These are phyloP conservation scores for Persicaria maculosa DNA, from an alignment of 148 eudicot genomes.

Conservation along the genomic window DNA sequence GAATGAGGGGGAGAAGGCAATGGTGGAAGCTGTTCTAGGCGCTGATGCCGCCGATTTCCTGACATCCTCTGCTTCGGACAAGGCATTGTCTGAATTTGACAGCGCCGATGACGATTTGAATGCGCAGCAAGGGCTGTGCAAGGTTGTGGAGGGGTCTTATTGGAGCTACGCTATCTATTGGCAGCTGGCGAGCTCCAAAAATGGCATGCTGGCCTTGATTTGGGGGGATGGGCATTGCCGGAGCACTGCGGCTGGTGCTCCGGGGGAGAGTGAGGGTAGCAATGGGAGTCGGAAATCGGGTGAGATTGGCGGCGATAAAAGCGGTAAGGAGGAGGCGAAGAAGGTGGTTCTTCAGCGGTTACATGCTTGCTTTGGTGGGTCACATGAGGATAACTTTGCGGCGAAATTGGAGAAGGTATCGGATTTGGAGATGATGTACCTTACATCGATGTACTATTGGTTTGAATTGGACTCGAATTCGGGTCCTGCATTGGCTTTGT, in stretches of 20 bases:
- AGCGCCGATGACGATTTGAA: slow-evolving; percentile 53
- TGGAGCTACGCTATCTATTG: slow-evolving; percentile 91
- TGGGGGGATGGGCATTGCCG: slow-evolving; percentile 94
- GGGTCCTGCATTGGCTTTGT: slow-evolving; percentile 71
- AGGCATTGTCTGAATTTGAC: slow-evolving; percentile 52
- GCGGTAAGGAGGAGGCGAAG: slow-evolving; percentile 21
- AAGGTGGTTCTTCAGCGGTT: slow-evolving; percentile 65
- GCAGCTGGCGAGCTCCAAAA: slow-evolving; percentile 77
- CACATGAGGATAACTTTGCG: slow-evolving; percentile 48
- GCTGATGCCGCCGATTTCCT: slow-evolving; percentile 62
- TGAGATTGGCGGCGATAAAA: slow-evolving; percentile 22
- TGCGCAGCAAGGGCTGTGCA: slow-evolving; percentile 51
- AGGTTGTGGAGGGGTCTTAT: slow-evolving; percentile 69
- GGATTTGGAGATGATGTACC: slow-evolving; percentile 73
- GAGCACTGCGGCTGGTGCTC: slow-evolving; percentile 30
- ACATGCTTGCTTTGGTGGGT: slow-evolving; percentile 62
- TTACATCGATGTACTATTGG: slow-evolving; percentile 75
- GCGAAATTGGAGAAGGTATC: slow-evolving; percentile 56
- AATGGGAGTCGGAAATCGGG: slow-evolving; percentile 25
- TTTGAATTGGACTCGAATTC: slow-evolving; percentile 66
- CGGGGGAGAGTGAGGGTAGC: slow-evolving; percentile 6
- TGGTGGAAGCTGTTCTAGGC: slow-evolving; percentile 69
- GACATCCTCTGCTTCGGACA: slow-evolving; percentile 44
- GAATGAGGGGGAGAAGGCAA: slow-evolving; percentile 55
- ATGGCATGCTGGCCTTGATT: slow-evolving; percentile 77